These are phyloP conservation scores for Fennellomyces sp. DNA, from an alignment of 371 early-diverging fungal species.

Conservation along the genomic window DNA sequence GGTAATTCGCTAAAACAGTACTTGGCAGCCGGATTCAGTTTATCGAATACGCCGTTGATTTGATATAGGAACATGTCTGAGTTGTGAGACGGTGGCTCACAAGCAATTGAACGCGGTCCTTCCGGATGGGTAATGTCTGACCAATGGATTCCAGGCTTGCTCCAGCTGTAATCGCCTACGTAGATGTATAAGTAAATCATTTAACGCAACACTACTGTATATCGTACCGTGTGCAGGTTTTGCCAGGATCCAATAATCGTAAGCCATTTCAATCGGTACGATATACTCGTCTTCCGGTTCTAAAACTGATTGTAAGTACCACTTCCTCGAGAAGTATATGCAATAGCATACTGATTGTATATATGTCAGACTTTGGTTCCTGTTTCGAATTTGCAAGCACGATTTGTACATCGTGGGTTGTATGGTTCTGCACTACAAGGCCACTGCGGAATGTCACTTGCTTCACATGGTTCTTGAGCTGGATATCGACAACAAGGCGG, in stretches of 20 bases:
- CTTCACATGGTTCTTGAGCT: slow-evolving; percentile 73
- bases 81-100: slow-evolving; percentile 26
- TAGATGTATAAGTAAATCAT: not conserved
- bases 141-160: slow-evolving; percentile 68
- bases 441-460: slow-evolving; percentile 79
- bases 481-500: slow-evolving; percentile 77
- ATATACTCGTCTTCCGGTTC: slow-evolving; percentile 59
- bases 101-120: slow-evolving; percentile 29
- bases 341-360: slow-evolving; percentile 31
- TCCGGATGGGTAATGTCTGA: slow-evolving; percentile 54
- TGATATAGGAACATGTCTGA: slow-evolving; percentile 27
- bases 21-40: slow-evolving; percentile 29
- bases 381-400: slow-evolving; percentile 52
- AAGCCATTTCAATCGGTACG: slow-evolving; percentile 71
- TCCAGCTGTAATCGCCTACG: slow-evolving; percentile 70
- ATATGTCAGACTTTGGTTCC: slow-evolving; percentile 30
- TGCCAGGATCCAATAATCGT: slow-evolving; percentile 59
- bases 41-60: slow-evolving; percentile 33
- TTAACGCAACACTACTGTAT: not conserved
- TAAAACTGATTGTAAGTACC: not conserved
- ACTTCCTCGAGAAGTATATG: not conserved
- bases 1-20: slow-evolving; percentile 1
- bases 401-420: slow-evolving; percentile 34
- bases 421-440: slow-evolving; percentile 65
- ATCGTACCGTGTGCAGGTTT: not conserved